Evolutionary conservation across 1,284 basidiomycete species (phyloP), one percentile per base, ranked within the genome.

Genomic region (Stereum hirsutum): DNA sequence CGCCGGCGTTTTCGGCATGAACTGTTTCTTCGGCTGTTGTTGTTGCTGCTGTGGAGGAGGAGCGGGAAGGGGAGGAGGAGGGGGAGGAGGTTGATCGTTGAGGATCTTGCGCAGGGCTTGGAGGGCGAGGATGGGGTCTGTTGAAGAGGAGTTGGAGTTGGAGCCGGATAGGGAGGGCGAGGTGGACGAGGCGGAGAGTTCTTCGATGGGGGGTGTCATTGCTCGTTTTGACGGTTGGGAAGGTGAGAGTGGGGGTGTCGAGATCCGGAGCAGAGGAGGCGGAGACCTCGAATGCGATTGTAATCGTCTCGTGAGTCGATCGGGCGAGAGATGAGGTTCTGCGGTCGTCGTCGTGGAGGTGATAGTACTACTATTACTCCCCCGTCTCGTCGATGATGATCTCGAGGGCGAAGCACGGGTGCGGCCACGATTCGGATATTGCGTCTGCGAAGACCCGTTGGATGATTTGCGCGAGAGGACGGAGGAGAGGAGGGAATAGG

Each of bases 51-150:
- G n/a, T 60, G 42, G 42, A 24, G 41, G 58, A 12, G 47, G 21
- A n/a, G 11, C 33, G 53, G 23, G 54, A 45, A 28, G 36, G 39
- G 39, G 51, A 45, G 39, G 42, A 48, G 46, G 45, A 47, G 43
- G 54, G 31, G 46, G 53, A 42, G 49, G 64, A 40, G 68, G 65
- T 48, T 80, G 76, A 6, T 74, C 70, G 48, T 79, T 73, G 8
- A 87, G 68, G 46, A 87, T 87, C 54, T 74, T 79, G 39, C 82
- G 75, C 14, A 87, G 65, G 14, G 74, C 76, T 46, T 72, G 68
- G 17, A 87, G 64, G 1, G 83, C 81, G 45, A 44, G 49, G 17
- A 51, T 47, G n/a, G 50, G 49, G n/a, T n/a, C n/a, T n/a, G n/a
- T n/a, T n/a, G n/a, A n/a, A n/a, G n/a, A n/a, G n/a, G n/a, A n/a